These are phyloP conservation scores for Hydrangea macrophylla DNA, from an alignment of 148 eudicot species.

Conservation along the genomic window DNA sequence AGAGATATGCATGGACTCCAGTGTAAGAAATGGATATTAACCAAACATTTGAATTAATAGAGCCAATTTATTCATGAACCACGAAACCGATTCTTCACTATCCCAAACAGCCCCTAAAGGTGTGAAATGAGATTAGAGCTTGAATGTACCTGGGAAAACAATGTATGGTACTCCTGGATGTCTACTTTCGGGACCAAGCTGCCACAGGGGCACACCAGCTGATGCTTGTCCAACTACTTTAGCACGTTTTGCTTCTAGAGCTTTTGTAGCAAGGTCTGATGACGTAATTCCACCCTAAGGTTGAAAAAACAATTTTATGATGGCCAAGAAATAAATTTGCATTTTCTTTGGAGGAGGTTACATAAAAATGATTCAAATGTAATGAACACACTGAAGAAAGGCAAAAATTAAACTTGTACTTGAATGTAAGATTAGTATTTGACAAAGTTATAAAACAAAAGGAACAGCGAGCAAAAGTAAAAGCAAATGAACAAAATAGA, in stretches of 20 bases:
- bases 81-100: no score
- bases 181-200: slow-evolving; percentile 82
- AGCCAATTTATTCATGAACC: no score
- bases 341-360: not conserved
- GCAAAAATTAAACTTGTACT: not conserved
- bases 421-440: no score
- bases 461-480: not conserved
- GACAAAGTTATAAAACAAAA: no score
- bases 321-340: not conserved
- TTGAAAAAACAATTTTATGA: slow-evolving; percentile 2
- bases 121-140: slow-evolving; percentile 2
- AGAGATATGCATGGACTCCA: no score
- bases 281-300: slow-evolving; percentile 97
- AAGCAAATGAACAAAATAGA: not conserved
- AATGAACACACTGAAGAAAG: not conserved
- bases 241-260: slow-evolving; percentile 85
- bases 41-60: no score
- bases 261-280: slow-evolving; percentile 98
- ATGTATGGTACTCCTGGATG: slow-evolving; percentile 92
- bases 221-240: slow-evolving; percentile 89
- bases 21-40: no score
- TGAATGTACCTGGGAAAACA: slow-evolving; percentile 79
- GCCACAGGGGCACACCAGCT: slow-evolving; percentile 96
- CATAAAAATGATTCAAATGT: not conserved
- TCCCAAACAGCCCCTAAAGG: no score